phyloP scores from a whole-genome alignment of 2,329 filamentous ascomycete species.

The Didymella sp. region DNA sequence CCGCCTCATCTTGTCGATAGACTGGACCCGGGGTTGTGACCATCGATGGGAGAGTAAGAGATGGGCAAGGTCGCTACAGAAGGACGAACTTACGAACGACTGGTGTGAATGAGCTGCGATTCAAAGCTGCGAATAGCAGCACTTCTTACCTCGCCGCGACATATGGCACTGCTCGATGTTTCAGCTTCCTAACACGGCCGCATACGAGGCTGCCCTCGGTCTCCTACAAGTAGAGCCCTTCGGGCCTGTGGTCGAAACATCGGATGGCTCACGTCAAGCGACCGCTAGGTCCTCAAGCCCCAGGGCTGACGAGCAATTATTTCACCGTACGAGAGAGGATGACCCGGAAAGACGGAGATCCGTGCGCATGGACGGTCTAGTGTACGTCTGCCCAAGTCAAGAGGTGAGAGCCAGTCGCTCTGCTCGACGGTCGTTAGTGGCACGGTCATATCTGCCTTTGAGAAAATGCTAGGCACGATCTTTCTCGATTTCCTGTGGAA shows the following conservation, averaged over 20 bases:
- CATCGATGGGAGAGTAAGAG: neutral
- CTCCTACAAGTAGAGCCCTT: neutral
- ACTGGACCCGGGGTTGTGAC: neutral
- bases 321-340: neutral
- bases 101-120: neutral
- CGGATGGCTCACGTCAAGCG: neutral
- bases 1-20: neutral
- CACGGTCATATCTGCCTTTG: too few relatives aligned
- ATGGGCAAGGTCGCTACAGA: neutral
- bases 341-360: neutral
- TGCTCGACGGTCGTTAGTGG: too few relatives aligned
- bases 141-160: neutral
- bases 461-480: neutral
- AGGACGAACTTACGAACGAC: neutral
- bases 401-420: neutral
- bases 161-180: neutral
- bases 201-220: neutral
- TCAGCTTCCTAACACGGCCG: neutral
- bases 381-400: neutral
- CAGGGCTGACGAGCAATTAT: neutral
- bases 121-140: neutral
- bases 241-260: neutral
- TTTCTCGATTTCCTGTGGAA: neutral
- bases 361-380: neutral
- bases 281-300: neutral